A percentile compares a stretch with the other conserved stretches of the same genome.
Evolutionary conservation across 768 basidiomycete genomes (phyloP).

Genomic region (Trametes meyenii): DNA sequence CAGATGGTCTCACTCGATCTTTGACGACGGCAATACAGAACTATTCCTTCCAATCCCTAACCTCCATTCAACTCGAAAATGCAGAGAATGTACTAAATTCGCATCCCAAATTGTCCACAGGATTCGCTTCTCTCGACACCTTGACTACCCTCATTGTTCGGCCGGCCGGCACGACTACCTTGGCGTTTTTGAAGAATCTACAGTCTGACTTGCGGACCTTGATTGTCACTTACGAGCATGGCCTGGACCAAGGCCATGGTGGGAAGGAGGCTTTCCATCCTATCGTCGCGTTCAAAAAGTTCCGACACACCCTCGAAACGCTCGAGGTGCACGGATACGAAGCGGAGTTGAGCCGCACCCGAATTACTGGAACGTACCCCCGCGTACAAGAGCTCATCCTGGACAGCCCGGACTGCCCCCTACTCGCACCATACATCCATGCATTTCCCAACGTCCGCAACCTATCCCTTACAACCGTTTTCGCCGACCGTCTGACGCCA

Average conservation of each 20-base stretch:
- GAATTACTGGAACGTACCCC: background rate
- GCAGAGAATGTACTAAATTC: background rate
- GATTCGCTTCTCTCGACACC: background rate
- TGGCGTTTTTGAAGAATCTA: background rate
- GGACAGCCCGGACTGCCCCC: constrained; percentile 5
- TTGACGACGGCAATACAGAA: background rate
- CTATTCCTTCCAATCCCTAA: background rate
- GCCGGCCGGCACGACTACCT: background rate
- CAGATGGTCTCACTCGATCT: background rate
- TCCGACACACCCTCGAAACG: background rate
- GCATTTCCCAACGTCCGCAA: constrained; percentile 9
- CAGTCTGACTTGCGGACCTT: background rate
- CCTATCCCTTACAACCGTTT: constrained; percentile 5
- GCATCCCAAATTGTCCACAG: background rate
- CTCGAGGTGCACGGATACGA: constrained; percentile 3
- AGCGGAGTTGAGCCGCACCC: background rate
- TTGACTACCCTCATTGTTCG: background rate
- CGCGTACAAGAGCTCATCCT: constrained; percentile 2
- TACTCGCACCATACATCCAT: constrained; percentile 6
- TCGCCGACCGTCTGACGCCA: background rate
- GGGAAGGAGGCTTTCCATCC: background rate
- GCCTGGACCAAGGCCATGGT: background rate
- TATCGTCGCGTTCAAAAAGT: background rate
- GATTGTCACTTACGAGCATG: background rate
- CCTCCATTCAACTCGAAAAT: background rate